These are phyloP conservation scores for Phaeophleospora eucalypticola DNA, from an alignment of 2,329 filamentous ascomycete genomes.

Conservation along the genomic window DNA sequence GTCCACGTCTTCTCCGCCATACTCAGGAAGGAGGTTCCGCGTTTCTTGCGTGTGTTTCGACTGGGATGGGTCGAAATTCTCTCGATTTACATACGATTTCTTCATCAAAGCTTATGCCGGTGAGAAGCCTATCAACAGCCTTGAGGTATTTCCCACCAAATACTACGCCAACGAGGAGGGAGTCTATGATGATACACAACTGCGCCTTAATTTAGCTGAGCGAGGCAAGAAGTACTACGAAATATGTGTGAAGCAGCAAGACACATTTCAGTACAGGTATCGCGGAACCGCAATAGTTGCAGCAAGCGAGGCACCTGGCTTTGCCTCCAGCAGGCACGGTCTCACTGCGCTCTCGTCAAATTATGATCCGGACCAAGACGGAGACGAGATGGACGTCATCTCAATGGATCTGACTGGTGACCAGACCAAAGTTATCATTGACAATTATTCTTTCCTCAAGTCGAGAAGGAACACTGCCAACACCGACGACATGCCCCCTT, in stretches of 20 bases:
- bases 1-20: background rate
- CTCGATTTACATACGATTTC: constrained; percentile 4
- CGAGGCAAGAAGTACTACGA: background rate
- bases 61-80: constrained; percentile 10
- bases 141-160: constrained; percentile 11
- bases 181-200: constrained; percentile 1
- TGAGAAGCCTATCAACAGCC: constrained; percentile 4
- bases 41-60: constrained; percentile 6
- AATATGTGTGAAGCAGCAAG: too few species aligned
- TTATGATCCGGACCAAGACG: too few species aligned
- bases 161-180: too few species aligned
- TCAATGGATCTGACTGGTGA: background rate
- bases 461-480: background rate
- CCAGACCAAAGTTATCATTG: background rate
- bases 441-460: background rate
- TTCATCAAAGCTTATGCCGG: too few species aligned
- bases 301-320: too few species aligned
- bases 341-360: too few species aligned
- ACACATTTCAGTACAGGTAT: constrained; percentile 5
- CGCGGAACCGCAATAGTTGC: too few species aligned
- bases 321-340: too few species aligned
- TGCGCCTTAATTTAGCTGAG: background rate
- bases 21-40: background rate
- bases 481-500: too few species aligned
- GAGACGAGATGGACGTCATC: background rate